phyloP scores from a whole-genome alignment of 106 monocot genomes.

The Ottelia alismoides region DNA sequence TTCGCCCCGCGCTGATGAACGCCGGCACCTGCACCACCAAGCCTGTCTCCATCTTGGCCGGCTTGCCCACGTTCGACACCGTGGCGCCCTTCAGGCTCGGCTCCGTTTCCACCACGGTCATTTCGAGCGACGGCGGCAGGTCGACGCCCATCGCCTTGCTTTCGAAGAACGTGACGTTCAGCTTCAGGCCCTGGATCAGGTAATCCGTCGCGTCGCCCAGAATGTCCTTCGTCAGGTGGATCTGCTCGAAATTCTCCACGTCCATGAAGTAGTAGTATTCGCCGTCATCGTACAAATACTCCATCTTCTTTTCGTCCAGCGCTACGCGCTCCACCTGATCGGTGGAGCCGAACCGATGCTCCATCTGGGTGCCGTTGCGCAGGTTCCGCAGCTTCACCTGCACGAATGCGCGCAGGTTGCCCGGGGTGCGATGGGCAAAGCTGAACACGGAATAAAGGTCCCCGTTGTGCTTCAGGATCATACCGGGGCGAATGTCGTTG shows the following conservation, averaged over 20 bases:
- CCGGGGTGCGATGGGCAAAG: neutral
- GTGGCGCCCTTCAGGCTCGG: neutral
- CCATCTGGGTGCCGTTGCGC: neutral
- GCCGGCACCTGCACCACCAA: neutral
- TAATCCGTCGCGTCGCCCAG: neutral
- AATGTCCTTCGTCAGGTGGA: neutral
- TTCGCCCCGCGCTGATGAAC: neutral
- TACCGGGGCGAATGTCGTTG: neutral
- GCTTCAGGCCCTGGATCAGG: neutral
- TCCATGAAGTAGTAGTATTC: neutral
- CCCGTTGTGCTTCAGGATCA: neutral
- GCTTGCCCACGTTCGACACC: neutral
- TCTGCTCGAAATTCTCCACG: neutral
- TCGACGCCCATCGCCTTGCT: neutral
- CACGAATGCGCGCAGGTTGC: neutral
- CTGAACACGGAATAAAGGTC: neutral
- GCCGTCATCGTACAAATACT: neutral
- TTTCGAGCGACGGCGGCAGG: neutral
- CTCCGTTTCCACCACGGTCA: neutral
- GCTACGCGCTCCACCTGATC: neutral
- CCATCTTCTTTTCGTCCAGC: neutral
- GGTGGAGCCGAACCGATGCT: neutral
- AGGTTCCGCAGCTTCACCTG: neutral
- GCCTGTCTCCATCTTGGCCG: neutral
- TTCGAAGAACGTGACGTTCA: neutral